Conservation (phyloP, 73 alveolate genomes). For the Paramecium pentaurelia region DNA sequence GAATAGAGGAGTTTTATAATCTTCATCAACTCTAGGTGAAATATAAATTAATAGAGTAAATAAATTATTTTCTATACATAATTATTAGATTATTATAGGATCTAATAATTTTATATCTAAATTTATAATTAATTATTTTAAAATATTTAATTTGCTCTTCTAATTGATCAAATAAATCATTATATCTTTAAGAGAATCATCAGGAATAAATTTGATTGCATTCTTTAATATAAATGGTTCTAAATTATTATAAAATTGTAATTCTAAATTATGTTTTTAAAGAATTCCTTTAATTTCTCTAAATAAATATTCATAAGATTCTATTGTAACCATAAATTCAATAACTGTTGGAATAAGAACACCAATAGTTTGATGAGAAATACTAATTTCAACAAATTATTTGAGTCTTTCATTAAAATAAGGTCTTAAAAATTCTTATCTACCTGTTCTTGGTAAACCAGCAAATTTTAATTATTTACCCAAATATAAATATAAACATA, state of each 20-base stretch:
- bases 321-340: background rate
- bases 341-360: background rate
- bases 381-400: background rate
- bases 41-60: conserved; percentile 32
- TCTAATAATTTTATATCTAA: conserved; percentile 24
- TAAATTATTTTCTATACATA: conserved; percentile 32
- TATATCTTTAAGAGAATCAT: background rate
- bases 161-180: background rate
- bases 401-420: background rate
- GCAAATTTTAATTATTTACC: conserved; percentile 6
- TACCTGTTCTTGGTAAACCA: background rate
- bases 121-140: conserved; percentile 28
- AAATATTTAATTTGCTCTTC: background rate
- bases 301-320: conserved; percentile 1
- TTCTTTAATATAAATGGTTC: conserved; percentile 38
- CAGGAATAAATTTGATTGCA: background rate
- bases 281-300: background rate
- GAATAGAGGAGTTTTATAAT: conserved; percentile 32
- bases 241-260: background rate
- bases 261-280: background rate
- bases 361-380: background rate
- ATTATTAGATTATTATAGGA: background rate
- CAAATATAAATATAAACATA: background rate
- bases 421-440: conserved; percentile 18
- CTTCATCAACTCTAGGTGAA: conserved; percentile 45